Conservation (phyloP, 106 monocot species). For the Platanthera guangdongensis region DNA sequence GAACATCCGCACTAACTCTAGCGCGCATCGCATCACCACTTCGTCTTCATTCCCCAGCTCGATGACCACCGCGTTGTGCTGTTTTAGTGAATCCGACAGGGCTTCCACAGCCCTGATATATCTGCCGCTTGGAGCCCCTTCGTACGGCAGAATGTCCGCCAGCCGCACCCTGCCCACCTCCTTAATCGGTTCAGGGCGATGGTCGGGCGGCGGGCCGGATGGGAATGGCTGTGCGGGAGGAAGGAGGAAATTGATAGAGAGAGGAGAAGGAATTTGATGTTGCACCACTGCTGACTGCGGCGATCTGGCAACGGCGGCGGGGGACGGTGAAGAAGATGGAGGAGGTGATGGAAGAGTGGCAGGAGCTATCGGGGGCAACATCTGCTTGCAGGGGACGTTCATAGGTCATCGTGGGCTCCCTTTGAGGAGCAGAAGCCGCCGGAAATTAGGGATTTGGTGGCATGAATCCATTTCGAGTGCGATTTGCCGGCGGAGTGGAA, state of each 20-base stretch:
- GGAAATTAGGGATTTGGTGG: not conserved
- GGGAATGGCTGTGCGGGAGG: constrained; percentile 2
- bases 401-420: constrained; percentile 22
- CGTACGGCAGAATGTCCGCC: constrained; percentile 47
- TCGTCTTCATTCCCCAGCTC: constrained; percentile 56
- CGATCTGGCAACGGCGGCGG: constrained; percentile 1
- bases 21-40: constrained; percentile 51
- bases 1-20: constrained; percentile 70
- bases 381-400: constrained; percentile 23
- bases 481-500: not conserved
- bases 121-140: constrained; percentile 38
- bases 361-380: constrained; percentile 7
- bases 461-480: not conserved
- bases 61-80: constrained; percentile 64
- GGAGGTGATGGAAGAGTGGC: constrained; percentile 7
- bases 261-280: constrained; percentile 16
- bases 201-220: not conserved
- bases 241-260: constrained; percentile 25
- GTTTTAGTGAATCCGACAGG: constrained; percentile 50
- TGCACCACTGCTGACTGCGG: not conserved
- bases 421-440: not conserved
- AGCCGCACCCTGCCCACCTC: constrained; percentile 42
- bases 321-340: constrained; percentile 2
- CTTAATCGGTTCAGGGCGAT: not conserved
- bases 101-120: constrained; percentile 53